Evolutionary conservation across 2,329 filamentous ascomycete genomes (phyloP), one percentile per base, ranked within the genome.

Genomic region (Pseudogymnoascus sp.): DNA sequence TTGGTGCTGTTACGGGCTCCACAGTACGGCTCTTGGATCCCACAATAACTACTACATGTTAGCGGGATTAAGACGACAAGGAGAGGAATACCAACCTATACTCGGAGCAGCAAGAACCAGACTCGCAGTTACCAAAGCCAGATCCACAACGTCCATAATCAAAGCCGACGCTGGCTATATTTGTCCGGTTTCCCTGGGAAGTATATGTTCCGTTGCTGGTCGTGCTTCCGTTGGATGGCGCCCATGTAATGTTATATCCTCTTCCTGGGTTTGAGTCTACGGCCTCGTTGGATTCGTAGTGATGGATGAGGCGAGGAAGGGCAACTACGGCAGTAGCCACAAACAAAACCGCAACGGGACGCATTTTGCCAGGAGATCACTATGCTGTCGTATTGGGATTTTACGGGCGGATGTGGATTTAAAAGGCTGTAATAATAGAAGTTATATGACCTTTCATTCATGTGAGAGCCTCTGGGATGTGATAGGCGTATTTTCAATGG

Each of bases 41-140:
- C 50, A 10, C 50, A 56, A 56, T 33, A 56, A 56, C 46, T 56
- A 7, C n/a, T 56, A 5, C 8, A 33, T 56, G 26, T 56, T 16
- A 56, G 26, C 26, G n/a, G 19, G 46, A 16, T 24, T 56, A 31
- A 56, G 12, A 31, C 46, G 14, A 19, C 26, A 8, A 31, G 4
- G 46, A 33, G 26, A 19, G 8, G n/a, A 6, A 14, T 56, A 56
- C 46, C 26, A 56, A 56, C 46, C 46, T 26, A 11, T 56, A 14
- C 2, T 19, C 8, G 41, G 71, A 72, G 35, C 71, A 72, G 40
- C 71, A 72, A 22, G 65, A 62, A 10, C 61, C 64, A n/a, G 66
- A 43, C 38, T 66, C 60, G 53, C 71, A 72, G 22, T 53, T 62
- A 19, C 70, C 70, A 62, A 70, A 37, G 7, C 66, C 66, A n/a